Evolutionary conservation across 2,329 filamentous ascomycete species (phyloP), one percentile per base, ranked within the genome.

Genomic region (Fusarium phyllophilum): DNA sequence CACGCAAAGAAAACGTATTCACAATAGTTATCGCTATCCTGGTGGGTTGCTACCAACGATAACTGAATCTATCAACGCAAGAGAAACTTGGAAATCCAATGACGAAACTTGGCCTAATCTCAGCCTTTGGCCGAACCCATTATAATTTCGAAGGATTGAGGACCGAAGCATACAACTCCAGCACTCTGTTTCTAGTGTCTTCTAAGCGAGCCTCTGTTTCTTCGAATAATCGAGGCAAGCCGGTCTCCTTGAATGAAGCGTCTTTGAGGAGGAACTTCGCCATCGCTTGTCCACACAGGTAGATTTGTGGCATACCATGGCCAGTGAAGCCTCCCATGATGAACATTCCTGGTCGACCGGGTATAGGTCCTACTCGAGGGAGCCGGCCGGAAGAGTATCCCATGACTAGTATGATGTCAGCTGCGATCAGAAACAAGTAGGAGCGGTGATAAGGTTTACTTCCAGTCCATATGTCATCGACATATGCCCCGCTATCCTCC

Each of bases 401-500:
- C 49, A 54, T 54, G 3, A 54, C 49, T 54, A 22, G 6, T 8
- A 2, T 8, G 6, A 36, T 17, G 13, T 54, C 2, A 54, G 24
- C 49, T 29, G 0, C 12, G 1, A 1, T 20, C 8, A 11, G 1
- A 0, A 24, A 8, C 0, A 11, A 24, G 6, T 6, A 1, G 3
- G 26, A 0, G 6, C 1, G 12, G 12, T 11, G 1, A 14, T 15
- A 15, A 3, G 6, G 0, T 31, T 12, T 38, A 38, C 49, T 54
- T 22, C 49, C 49, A 6, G 49, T 54, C 49, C 49, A 54, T 0
- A 29, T 29, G 3, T 54, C 33, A 3, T 54, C 33, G 0, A 38
- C 33, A 36, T 22, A 54, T 13, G 49, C 49, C 5, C 33, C 18
- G 7, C 24, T 54, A 7, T 29, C 33, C 14, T 29, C 33, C 49